Evolutionary conservation across 2,329 filamentous ascomycete genomes (phyloP), one percentile per base, ranked within the genome.

Genomic region (Paecilomyces sp.): DNA sequence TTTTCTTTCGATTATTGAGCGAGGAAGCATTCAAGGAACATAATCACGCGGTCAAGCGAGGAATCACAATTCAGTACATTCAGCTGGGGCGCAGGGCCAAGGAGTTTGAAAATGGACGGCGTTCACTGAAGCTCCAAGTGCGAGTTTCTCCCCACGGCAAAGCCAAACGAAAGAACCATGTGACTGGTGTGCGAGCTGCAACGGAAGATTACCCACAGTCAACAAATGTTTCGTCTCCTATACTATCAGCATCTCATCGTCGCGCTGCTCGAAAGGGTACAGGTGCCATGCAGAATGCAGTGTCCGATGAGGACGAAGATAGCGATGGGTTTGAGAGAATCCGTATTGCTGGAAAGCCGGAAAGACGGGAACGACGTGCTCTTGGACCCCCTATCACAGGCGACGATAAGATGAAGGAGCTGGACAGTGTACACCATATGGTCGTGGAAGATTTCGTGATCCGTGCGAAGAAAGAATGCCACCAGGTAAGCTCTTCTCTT

Each of bases 1-100:
- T 97, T n/a, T 91, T 97, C 67, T 86, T 91, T 68, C 82, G 84
- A 55, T 80, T 99, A 9, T 77, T 90, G 7, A 83, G 83, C 4
- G 89, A 95, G 68, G 87, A 88, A 53, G 90, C 87, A 5, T 77
- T 99, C 28, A 74, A 72, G 13, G 91, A 97, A 74, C 78, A 87
- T 34, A 90, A 91, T 68, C 78, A 84, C 56, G 78, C 86, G 59
- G 89, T 88, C 70, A 78, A 76, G 52, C 78, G 78, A 54, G 84
- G 85, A 3, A 92, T 96, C 70, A 84, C 90, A 1, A 84, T 86
- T 57, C 86, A 89, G 64, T 96, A 97, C 70, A 65, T 78, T 55
- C 69, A 72, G 56, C 63, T 74, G 47, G 77, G 79, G 54, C 70
- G 72, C n/a, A 79, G 77, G 47, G 76, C 76, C 57, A 67, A 72